Conservation (phyloP, 257 asterid genomes). For the Nemophila menziesii region DNA sequence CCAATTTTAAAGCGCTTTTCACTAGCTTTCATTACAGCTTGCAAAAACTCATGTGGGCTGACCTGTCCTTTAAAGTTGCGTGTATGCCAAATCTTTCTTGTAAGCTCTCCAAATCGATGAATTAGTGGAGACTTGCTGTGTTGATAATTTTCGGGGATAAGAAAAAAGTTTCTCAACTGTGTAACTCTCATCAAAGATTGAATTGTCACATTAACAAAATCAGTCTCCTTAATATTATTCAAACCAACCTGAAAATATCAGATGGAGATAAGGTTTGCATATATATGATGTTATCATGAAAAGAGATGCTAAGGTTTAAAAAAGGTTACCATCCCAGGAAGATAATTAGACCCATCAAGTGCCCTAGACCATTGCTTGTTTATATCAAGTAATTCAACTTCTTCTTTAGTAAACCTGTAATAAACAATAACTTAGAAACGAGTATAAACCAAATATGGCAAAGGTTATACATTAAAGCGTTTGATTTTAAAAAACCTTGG, state of each 20-base stretch:
- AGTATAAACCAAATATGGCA: background rate
- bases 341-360: constrained; percentile 98
- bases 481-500: constrained; percentile 46
- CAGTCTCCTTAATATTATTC: constrained; percentile 91
- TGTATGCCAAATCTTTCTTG: constrained; percentile 93
- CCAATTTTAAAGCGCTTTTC: constrained; percentile 81
- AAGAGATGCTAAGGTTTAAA: background rate
- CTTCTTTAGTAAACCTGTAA: constrained; percentile 66
- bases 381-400: constrained; percentile 65
- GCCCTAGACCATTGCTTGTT: constrained; percentile 95
- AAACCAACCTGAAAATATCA: constrained; percentile 63
- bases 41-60: constrained; percentile 96
- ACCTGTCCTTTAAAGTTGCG: constrained; percentile 98
- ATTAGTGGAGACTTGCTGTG: constrained; percentile 84
- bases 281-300: no score
- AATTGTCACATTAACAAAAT: constrained; percentile 87
- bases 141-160: constrained; percentile 77
- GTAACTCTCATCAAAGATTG: constrained; percentile 97
- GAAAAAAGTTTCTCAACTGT: constrained; percentile 95
- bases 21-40: constrained; percentile 94
- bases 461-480: background rate
- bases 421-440: background rate
- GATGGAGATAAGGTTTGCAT: background rate
- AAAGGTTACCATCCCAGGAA: constrained; percentile 79
- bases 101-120: constrained; percentile 94